phyloP scores from a whole-genome alignment of 768 basidiomycete genomes.

The Russula emetica region DNA sequence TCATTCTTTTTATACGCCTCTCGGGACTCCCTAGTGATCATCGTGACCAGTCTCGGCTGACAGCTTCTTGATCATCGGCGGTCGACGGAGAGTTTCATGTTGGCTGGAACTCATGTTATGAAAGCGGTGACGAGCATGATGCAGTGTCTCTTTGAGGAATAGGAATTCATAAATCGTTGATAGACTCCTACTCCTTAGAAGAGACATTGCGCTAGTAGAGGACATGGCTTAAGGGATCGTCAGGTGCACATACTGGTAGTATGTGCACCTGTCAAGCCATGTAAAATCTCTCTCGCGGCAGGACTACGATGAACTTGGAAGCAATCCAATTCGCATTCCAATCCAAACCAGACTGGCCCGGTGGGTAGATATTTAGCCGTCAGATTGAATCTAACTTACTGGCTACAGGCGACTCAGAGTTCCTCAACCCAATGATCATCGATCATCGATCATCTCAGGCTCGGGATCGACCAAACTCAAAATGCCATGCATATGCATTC shows the following conservation, averaged over 20 bases:
- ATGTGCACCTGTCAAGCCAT: no score
- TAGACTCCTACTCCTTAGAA: no score
- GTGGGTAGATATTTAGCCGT: not conserved
- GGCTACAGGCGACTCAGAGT: no score
- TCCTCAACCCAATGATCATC: no score
- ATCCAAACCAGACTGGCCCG: not conserved
- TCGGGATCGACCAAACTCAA: not conserved
- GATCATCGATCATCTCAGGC: no score
- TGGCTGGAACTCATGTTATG: not conserved
- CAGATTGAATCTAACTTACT: conserved; percentile 1
- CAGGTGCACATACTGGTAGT: no score
- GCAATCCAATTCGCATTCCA: not conserved
- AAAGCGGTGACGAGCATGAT: no score
- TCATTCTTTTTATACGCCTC: conserved; percentile 1
- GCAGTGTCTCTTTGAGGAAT: no score
- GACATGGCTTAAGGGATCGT: not conserved
- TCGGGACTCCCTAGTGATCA: not conserved
- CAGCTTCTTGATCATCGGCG: not conserved
- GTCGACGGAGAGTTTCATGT: not conserved
- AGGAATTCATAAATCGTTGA: no score
- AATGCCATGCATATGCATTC: no score
- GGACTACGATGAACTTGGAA: not conserved
- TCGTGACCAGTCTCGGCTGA: not conserved
- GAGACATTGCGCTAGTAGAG: no score
- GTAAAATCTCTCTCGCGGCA: no score